These are phyloP conservation scores for Phtheirospermum japonicum DNA, from an alignment of 257 asterid genomes.

Conservation along the genomic window DNA sequence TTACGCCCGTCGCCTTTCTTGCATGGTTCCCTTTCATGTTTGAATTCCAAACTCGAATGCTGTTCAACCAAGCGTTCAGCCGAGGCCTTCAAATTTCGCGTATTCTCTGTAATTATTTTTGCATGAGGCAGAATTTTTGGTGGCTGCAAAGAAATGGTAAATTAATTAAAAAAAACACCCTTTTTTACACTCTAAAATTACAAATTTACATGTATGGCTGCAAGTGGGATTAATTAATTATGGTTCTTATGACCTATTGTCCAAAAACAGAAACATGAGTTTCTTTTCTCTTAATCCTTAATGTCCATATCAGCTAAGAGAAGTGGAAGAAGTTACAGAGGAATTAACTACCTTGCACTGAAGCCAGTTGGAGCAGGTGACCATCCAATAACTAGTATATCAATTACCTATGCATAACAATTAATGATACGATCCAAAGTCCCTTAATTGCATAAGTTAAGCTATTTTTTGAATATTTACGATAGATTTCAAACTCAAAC, in stretches of 20 bases:
- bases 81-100: constrained; percentile 52
- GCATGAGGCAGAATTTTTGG: constrained; percentile 20
- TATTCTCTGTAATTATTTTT: constrained; percentile 28
- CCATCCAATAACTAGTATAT: constrained; percentile 90
- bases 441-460: too few relatives aligned
- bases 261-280: constrained; percentile 23
- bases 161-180: too few relatives aligned
- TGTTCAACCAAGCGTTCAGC: too few relatives aligned
- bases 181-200: too few relatives aligned
- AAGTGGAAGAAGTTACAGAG: constrained; percentile 22
- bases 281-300: constrained; percentile 9
- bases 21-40: too few relatives aligned
- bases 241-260: background rate
- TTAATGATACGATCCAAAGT: too few relatives aligned
- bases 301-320: constrained; percentile 11
- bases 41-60: too few relatives aligned
- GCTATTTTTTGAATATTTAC: too few relatives aligned
- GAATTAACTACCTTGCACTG: constrained; percentile 70
- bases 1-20: constrained; percentile 43
- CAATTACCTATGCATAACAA: too few relatives aligned
- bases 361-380: constrained; percentile 78
- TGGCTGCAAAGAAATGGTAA: constrained; percentile 1
- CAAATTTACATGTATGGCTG: too few relatives aligned
- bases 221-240: too few relatives aligned
- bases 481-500: too few relatives aligned